Conservation (phyloP, 257 asterid species). For the Solanum etuberosum region DNA sequence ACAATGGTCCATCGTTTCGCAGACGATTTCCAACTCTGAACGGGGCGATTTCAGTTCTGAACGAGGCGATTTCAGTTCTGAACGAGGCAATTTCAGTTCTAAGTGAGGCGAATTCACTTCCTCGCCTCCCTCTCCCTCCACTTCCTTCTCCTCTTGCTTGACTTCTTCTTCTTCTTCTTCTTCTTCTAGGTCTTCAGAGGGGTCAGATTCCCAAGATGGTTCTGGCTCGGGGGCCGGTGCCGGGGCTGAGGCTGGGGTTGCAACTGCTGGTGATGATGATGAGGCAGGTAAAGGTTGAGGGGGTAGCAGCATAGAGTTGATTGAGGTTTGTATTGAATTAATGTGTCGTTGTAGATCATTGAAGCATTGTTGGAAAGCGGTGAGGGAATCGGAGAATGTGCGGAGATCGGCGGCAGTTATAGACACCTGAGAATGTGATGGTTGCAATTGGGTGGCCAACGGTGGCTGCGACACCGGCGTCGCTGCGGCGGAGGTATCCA, state of each 20-base stretch:
- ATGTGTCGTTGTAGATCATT: not conserved
- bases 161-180: not conserved
- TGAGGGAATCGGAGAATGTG: not conserved
- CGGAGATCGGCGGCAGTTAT: not conserved
- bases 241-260: constrained; percentile 1
- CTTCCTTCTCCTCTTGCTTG: not conserved
- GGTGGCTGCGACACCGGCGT: not conserved
- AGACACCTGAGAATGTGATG: not conserved
- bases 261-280: not conserved
- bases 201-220: not conserved
- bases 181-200: not conserved
- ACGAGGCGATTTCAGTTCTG: not conserved
- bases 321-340: not conserved
- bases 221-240: constrained; percentile 28
- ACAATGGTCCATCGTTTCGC: not conserved
- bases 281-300: not conserved
- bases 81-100: not conserved
- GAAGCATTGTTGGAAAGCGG: not conserved
- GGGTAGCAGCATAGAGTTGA: not conserved
- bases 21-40: not conserved
- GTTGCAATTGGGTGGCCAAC: not conserved
- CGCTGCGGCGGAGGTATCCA: not conserved
- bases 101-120: not conserved
- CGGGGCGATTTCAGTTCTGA: not conserved
- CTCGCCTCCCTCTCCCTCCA: not conserved